Percentiles rank a stretch among this genome's conserved stretches.
Evolutionary conservation across 352 stramenopile genomes (phyloP).

Genomic region (Globisporangium splendens): DNA sequence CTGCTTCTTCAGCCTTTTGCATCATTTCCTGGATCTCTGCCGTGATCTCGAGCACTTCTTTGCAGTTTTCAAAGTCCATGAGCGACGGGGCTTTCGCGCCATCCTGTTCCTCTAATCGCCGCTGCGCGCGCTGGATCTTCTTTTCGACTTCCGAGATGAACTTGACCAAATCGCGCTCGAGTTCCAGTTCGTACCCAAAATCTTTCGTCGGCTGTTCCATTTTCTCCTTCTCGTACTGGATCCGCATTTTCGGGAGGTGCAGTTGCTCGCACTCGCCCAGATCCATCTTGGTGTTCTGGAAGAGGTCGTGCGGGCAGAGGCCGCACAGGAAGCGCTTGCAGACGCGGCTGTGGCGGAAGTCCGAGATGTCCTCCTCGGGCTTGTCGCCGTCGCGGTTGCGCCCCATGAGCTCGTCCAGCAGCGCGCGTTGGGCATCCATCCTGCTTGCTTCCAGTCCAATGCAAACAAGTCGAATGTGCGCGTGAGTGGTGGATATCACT

Average conservation of each 20-base stretch:
- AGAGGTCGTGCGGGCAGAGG: slow-evolving; percentile 84
- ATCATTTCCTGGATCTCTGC: slow-evolving; percentile 67
- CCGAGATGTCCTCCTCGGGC: slow-evolving; percentile 67
- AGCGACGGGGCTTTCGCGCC: slow-evolving; percentile 39
- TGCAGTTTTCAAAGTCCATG: slow-evolving; percentile 48
- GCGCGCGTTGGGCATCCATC: slow-evolving; percentile 83
- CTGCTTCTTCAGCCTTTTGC: slow-evolving; percentile 53
- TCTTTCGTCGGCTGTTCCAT: slow-evolving; percentile 16
- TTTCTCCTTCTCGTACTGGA: slow-evolving; percentile 48
- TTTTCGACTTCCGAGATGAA: slow-evolving; percentile 77
- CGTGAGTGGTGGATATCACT: not conserved
- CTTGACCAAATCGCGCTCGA: slow-evolving; percentile 63
- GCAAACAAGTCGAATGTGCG: not conserved
- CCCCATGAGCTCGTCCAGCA: slow-evolving; percentile 90
- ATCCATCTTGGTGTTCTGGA: slow-evolving; percentile 90
- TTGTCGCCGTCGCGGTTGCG: slow-evolving; percentile 88
- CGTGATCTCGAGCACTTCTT: slow-evolving; percentile 68
- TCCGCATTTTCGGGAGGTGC: slow-evolving; percentile 69
- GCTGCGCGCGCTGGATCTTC: slow-evolving; percentile 71
- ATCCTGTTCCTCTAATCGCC: slow-evolving; percentile 66
- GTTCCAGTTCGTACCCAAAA: slow-evolving; percentile 68
- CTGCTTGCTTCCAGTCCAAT: not conserved
- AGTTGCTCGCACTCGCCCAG: slow-evolving; percentile 62
- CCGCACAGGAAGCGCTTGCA: slow-evolving; percentile 84
- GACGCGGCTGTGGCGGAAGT: slow-evolving; percentile 70